Evolutionary conservation across 495 filamentous ascomycete genomes (phyloP).

Genomic region (Friedmanniomyces endolithicus): DNA sequence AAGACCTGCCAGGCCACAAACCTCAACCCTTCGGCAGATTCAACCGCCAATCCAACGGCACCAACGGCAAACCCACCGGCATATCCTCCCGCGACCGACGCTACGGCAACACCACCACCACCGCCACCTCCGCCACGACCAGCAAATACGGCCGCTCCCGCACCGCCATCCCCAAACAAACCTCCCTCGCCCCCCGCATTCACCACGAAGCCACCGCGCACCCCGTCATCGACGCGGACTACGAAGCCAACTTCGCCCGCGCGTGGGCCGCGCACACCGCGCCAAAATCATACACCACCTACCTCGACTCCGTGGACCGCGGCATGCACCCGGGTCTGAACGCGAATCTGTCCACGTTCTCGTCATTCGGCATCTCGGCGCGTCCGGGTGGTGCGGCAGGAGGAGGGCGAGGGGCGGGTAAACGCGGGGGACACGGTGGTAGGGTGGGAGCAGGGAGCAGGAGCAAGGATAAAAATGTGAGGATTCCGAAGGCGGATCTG

Average conservation of each 20-base stretch:
- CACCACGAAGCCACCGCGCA: constrained; percentile 19
- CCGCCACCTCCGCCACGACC: not conserved
- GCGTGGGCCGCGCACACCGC: not conserved
- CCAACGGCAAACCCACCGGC: constrained; percentile 1
- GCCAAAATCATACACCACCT: constrained; percentile 4
- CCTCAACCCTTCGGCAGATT: not conserved
- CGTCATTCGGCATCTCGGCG: constrained; percentile 15
- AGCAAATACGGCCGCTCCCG: constrained; percentile 10
- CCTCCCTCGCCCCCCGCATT: constrained; percentile 15
- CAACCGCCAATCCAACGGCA: not conserved
- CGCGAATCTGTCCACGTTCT: not conserved
- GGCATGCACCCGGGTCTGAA: constrained; percentile 1
- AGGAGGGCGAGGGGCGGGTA: too few relatives aligned
- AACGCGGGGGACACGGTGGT: constrained; percentile 17
- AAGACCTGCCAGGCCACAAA: constrained; percentile 55
- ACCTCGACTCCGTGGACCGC: constrained; percentile 6
- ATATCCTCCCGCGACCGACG: constrained; percentile 8
- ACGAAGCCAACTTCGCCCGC: not conserved
- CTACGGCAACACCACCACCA: not conserved
- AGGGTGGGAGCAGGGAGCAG: constrained; percentile 34
- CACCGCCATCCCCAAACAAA: constrained; percentile 18
- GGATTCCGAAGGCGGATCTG: constrained; percentile 76
- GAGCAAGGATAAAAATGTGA: constrained; percentile 68
- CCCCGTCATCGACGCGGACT: constrained; percentile 9
- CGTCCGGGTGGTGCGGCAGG: too few relatives aligned